These are phyloP conservation scores for Triticum timopheevii DNA, from an alignment of 176 grass and related monocot species.

Conservation along the genomic window DNA sequence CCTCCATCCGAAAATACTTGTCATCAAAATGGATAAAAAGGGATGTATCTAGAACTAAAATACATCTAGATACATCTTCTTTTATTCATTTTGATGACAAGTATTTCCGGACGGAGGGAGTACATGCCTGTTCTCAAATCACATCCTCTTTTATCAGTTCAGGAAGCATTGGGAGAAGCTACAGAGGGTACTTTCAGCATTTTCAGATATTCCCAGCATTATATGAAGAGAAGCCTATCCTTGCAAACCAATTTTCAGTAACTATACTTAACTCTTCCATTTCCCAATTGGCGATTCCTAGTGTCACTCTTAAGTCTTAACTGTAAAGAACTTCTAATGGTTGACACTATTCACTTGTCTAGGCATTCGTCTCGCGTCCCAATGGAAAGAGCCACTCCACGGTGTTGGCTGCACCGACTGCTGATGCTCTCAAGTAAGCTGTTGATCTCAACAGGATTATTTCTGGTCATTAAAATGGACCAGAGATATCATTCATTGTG, in stretches of 20 bases:
- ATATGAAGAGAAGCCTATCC: slow-evolving; percentile 70
- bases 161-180: slow-evolving; percentile 97
- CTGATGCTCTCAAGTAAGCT: slow-evolving; percentile 61
- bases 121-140: slow-evolving; percentile 5
- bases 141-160: slow-evolving; percentile 32
- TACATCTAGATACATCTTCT: no score
- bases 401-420: slow-evolving; percentile 54
- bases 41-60: no score
- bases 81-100: no score
- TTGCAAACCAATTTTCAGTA: slow-evolving; percentile 96
- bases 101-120: no score
- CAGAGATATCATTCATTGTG: background rate
- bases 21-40: no score
- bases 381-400: slow-evolving; percentile 69
- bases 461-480: background rate
- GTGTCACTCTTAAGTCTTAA: background rate
- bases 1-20: no score
- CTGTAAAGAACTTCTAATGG: background rate
- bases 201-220: slow-evolving; percentile 80
- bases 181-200: slow-evolving; percentile 91
- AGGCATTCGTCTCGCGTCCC: slow-evolving; percentile 73
- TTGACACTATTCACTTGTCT: slow-evolving; percentile 6
- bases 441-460: background rate
- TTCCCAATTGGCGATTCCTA: background rate
- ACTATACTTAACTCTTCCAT: slow-evolving; percentile 11